These are phyloP conservation scores for Tritrichomonas foetus DNA, from an alignment of 208 protist species.

Conservation along the genomic window DNA sequence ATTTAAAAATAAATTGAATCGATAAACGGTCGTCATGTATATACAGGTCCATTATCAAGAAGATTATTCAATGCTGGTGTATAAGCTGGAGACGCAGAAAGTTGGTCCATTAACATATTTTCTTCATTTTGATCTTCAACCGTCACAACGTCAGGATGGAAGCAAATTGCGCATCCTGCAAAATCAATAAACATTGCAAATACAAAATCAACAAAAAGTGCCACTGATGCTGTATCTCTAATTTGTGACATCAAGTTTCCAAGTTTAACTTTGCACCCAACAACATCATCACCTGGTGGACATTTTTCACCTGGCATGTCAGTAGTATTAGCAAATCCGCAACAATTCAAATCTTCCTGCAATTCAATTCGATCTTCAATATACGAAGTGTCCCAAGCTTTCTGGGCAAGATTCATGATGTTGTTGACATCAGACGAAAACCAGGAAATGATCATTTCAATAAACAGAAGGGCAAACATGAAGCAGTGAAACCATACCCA, in stretches of 20 bases:
- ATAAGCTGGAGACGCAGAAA: no score
- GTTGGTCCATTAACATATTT: no score
- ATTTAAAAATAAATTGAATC: no score
- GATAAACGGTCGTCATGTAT: no score
- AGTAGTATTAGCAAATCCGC: background rate
- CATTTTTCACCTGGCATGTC: background rate
- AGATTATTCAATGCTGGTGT: no score
- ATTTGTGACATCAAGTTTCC: background rate
- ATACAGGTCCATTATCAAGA: no score
- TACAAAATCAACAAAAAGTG: background rate
- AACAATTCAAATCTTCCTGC: background rate
- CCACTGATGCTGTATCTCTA: background rate
- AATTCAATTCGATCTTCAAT: background rate
- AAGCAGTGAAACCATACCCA: background rate
- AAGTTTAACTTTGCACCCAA: background rate
- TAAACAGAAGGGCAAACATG: background rate
- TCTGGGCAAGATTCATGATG: background rate
- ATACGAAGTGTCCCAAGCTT: background rate
- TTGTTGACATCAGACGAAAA: background rate
- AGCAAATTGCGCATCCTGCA: background rate
- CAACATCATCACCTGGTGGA: no score
- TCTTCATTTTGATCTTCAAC: no score
- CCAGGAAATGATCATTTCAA: background rate
- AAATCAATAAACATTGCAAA: conserved; percentile 22
- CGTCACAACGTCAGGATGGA: conserved; percentile 13